Evolutionary conservation across 2,329 filamentous ascomycete species (phyloP), one percentile per base, ranked within the genome.

Genomic region (Colletotrichum agaves): DNA sequence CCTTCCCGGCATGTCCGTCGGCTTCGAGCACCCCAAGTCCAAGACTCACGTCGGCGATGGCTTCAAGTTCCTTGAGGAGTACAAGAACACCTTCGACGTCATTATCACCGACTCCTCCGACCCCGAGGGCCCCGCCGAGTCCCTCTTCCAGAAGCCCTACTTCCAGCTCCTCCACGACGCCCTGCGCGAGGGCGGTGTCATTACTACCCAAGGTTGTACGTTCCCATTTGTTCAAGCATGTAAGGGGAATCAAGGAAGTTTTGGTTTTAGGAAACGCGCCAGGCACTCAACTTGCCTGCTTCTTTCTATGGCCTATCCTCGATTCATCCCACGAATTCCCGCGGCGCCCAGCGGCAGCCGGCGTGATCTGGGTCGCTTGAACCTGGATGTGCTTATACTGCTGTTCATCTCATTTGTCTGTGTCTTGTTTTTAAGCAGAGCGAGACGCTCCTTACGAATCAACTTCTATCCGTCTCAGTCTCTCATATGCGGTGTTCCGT

Each of bases 181-280:
- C 75, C 90, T 98, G 75, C 90, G 93, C 74, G 93, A 97, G 77
- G 95, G 94, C 83, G 96, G 96, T 85, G 94, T 99, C 79, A 98
- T 99, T 84, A 95, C 94, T 83, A 99, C 96, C 80, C 96, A 99
- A 98, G 96, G 96, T 99, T 97, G 93, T 97, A 94, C 88, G 93
- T 93, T 87, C 90, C 91, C 90, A 88, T 89, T 85, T 87, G 79
- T 81, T 79, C 77, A 67, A 49, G 41, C 49, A 56, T 41, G 43
- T 31, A n/a, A 46, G 59, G 62, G 35, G 50, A 56, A 65, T 66
- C 62, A 66, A 66, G 66, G 66, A 69, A 69, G 66, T 67, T 47
- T 67, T 49, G 56, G 62, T 50, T 52, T 44, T 21, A 39, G 23
- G 53, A 61, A 50, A 57, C 35, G 49, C 19, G 21, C 33, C 43